phyloP scores from a whole-genome alignment of 495 filamentous ascomycete genomes.

The Melanomma pulvis-pyrius region DNA sequence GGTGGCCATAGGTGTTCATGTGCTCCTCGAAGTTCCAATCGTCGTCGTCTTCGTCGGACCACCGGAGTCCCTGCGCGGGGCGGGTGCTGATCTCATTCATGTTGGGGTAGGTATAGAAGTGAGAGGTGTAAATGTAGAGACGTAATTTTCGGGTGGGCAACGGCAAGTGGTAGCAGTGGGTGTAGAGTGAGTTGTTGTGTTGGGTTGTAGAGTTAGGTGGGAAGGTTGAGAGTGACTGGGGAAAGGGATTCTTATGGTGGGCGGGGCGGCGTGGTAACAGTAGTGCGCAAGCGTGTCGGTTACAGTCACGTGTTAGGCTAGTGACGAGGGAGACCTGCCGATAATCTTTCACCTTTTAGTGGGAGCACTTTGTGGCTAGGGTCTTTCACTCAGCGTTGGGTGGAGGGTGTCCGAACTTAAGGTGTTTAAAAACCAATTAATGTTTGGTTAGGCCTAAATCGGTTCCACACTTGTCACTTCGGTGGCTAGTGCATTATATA shows the following conservation, averaged over 20 bases:
- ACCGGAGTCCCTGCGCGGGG: background rate
- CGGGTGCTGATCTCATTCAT: background rate
- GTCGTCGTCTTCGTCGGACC: conserved; percentile 4
- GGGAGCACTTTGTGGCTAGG: too few species aligned
- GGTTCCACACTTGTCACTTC: too few species aligned
- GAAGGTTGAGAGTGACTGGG: background rate
- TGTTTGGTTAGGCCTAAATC: too few species aligned
- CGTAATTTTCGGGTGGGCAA: background rate
- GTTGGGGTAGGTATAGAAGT: background rate
- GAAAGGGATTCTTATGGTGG: background rate
- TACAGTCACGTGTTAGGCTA: background rate
- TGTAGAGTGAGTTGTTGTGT: background rate
- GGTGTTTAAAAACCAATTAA: too few species aligned
- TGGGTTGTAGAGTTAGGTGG: background rate
- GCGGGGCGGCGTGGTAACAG: background rate
- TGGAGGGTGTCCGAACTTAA: too few species aligned
- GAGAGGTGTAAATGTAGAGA: background rate
- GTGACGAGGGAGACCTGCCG: too few species aligned
- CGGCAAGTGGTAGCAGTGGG: background rate
- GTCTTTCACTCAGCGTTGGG: too few species aligned
- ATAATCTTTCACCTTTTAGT: too few species aligned
- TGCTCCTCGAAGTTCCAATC: background rate
- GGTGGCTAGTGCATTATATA: too few species aligned
- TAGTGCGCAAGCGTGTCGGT: background rate
- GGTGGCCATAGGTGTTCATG: background rate